Conservation (phyloP, 345 rosid species). For the Xanthoceras sorbifolium region DNA sequence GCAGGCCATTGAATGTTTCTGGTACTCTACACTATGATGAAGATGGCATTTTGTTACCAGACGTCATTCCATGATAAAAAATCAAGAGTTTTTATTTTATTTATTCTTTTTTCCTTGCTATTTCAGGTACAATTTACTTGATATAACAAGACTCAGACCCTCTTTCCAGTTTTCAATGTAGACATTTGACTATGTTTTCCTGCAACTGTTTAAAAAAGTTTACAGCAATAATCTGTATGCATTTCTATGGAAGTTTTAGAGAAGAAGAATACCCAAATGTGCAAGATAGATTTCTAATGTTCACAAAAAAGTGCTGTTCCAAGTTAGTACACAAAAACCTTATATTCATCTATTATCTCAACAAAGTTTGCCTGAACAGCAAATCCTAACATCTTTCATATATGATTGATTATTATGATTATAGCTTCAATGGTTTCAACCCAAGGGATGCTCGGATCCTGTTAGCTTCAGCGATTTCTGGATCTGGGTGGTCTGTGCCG, state of each 20-base stretch:
- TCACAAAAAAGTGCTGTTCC: background rate
- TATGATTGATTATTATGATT: background rate
- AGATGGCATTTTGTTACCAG: constrained; percentile 50
- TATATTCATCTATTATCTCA: background rate
- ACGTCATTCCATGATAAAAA: constrained; percentile 18
- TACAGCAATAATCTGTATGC: background rate
- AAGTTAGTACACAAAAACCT: background rate
- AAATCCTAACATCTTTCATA: background rate
- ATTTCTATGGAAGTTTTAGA: background rate
- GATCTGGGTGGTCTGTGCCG: constrained; percentile 85
- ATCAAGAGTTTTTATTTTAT: too few relatives aligned
- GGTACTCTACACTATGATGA: constrained; percentile 46
- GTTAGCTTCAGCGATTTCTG: constrained; percentile 91
- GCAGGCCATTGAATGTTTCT: constrained; percentile 52
- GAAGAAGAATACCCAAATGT: background rate
- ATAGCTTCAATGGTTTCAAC: constrained; percentile 60
- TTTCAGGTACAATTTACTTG: too few relatives aligned
- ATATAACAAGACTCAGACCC: too few relatives aligned
- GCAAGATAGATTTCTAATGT: background rate
- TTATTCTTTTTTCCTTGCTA: too few relatives aligned
- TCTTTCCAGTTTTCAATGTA: background rate
- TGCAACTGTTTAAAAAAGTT: background rate
- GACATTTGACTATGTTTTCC: background rate
- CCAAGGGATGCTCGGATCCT: constrained; percentile 76
- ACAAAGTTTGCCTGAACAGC: background rate